Base-by-base conservation (phyloP, 1,139 yeast genomes). In the Pichia sp. region DNA sequence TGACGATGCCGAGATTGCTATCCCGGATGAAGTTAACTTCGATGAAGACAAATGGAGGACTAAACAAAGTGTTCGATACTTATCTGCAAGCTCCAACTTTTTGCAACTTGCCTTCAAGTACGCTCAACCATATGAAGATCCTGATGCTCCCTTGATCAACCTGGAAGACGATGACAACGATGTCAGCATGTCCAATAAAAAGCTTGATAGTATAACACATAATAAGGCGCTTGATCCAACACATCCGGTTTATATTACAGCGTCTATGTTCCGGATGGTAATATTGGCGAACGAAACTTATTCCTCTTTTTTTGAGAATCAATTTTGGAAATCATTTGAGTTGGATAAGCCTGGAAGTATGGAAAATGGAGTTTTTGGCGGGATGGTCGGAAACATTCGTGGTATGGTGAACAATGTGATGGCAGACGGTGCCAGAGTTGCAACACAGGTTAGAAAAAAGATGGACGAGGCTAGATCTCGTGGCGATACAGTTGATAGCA, bases 221-320 rank as follows among this genome's bases (percentile, higher is more conserved):
- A 90, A 90, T 66, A 88, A 83, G 1, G 96, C 96, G 0, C 73
- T 90, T 47, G 87, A 90, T 67, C 96, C 97, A 1, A 77, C 80
- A 44, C 78, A 84, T 11, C 96, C 96, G 0, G 83, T 87, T 19
- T 82, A 75, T 54, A 78, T 93, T 55, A 88, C 88, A 54, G 74
- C 92, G 32, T 92, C 98, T 0, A 90, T 97, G 0, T 93, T 93
- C 73, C 77, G 99, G 61, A 93, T 93, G 99, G 95, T 93, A 1
- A 75, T 93, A 4, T 75, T 93, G n/a, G 97, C 98, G 0, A 97
- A 92, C 68, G 98, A 90, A 65, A 88, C 97, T 0, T 85, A 90
- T 62, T 98, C 93, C 67, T 74, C 87, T 45, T 81, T 92, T 61
- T 93, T 93, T 70, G 78, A 89, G 41, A 73, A 76, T 31, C 87